Base-by-base conservation (phyloP, 2,329 filamentous ascomycete genomes). In the Leptographium radiaticola region DNA sequence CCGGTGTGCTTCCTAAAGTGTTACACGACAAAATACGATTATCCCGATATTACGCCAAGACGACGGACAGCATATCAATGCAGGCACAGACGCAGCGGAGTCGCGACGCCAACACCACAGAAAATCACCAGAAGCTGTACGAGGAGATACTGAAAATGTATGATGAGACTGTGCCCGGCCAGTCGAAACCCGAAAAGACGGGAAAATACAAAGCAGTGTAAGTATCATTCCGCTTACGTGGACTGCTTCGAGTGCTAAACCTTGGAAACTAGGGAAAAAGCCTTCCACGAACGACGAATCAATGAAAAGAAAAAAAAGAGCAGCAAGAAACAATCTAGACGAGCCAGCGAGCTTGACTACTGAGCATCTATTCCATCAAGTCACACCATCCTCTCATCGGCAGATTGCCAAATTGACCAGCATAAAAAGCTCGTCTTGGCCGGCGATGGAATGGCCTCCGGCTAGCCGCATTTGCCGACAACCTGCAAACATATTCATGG, bases 11-110 rank as follows among this genome's bases (percentile, higher is more conserved):
- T 9, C 79, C 79, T 0, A 71, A 68, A 53, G 57, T 76, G 16
- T 56, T 82, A 38, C 75, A 75, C 43, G 40, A 61, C 5, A 64
- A 63, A n/a, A 59, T 81, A 34, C 70, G 75, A n/a, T 59, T 63
- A 30, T 81, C 76, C 3, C 76, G 70, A 45, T 80, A 80, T 60
- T 81, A 80, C 62, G 70, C 73, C 1, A 68, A 65, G 43, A 64
- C 69, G 39, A 78, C 64, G 56, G 75, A 81, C 61, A 73, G 71
- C 43, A 71, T 81, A 56, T 73, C 70, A 0, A 74, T 82, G 38
- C 73, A 79, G 52, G 75, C 75, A 0, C 79, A 82, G 61, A 75
- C 71, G 2, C 70, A 75, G 52, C 70, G 79, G 20, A 77, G 74
- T 42, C 69, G 76, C 47, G 66, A 67, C 16, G 70, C 73, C 49